Evolutionary conservation across 768 basidiomycete species (phyloP), one percentile per base, ranked within the genome.

Genomic region (Cytidiella melzeri): DNA sequence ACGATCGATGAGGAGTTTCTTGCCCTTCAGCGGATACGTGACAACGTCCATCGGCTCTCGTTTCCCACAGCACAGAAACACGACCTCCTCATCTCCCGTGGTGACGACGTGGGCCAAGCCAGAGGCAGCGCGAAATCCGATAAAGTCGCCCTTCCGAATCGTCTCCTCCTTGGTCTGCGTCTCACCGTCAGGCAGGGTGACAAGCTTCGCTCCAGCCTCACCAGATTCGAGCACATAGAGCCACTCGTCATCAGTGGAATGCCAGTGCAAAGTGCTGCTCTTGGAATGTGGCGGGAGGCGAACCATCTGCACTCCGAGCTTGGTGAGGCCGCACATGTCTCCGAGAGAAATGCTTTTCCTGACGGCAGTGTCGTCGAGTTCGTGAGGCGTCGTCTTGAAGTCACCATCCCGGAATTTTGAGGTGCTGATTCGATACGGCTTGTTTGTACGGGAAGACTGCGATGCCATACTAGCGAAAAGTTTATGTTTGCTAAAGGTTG

Each of bases 51-150:
- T 38, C 13, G 41, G 19, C 48, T 52, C 45, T 34, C 61, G 51
- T n/a, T 48, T 59, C 21, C 61, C 61, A 10, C 60, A 56, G 18
- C 57, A 30, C 10, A 63, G 51, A 43, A 61, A 63, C 45, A 59
- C 56, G 19, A 63, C 34, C 41, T 61, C 60, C 20, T 39, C 41
- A 28, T 28, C 37, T 9, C 58, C 61, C 5, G 55, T 49, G 11
- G 54, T 43, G 9, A 63, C 37, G 18, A 57, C 55, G 34, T 61
- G 60, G 25, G 53, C 55, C 9, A 27, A 45, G 42, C 39, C 12
- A n/a, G 11, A 45, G 1, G 56, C 58, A 0, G 57, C 58, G 3
- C 57, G 57, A 50, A 61, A 63, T 2, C 55, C 61, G 3, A 58
- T 24, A 47, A 63, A 63, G 41, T 63, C 61, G 4, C 61, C 61